A percentile compares a stretch with the other conserved stretches of the same genome.
phyloP scores from a whole-genome alignment of 768 basidiomycete genomes.

The Lactifluus subvellereus region DNA sequence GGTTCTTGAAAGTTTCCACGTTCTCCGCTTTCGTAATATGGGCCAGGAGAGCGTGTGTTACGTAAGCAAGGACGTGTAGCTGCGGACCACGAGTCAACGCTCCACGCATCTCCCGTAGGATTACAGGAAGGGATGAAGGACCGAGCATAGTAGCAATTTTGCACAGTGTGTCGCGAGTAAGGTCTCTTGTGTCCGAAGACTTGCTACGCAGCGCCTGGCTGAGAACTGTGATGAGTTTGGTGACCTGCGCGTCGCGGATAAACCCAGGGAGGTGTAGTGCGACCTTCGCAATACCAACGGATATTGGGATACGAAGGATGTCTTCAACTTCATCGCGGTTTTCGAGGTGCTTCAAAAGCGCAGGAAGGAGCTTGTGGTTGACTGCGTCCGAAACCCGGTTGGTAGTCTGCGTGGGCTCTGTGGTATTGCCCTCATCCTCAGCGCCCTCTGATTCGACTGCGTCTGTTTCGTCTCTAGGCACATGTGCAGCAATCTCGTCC shows the following conservation, averaged over 20 bases:
- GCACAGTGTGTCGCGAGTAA: conserved; percentile 75
- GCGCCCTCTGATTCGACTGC: conserved; percentile 27
- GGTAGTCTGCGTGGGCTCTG: conserved; percentile 20
- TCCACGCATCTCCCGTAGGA: conserved; percentile 75
- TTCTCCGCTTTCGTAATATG: conserved; percentile 65
- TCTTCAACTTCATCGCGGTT: conserved; percentile 80
- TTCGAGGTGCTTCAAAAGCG: conserved; percentile 73
- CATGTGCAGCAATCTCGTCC: conserved; percentile 46
- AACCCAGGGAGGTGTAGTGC: conserved; percentile 70
- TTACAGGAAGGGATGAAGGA: conserved; percentile 61
- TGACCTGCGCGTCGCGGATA: conserved; percentile 60
- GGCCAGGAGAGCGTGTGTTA: conserved; percentile 74
- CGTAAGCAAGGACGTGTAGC: conserved; percentile 84
- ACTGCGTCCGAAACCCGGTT: conserved; percentile 66
- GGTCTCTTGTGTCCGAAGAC: conserved; percentile 88
- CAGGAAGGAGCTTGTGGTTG: conserved; percentile 68
- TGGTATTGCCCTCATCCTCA: conserved; percentile 28
- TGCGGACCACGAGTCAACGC: conserved; percentile 90
- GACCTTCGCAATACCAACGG: conserved; percentile 81
- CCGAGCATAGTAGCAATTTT: conserved; percentile 73
- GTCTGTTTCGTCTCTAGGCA: conserved; percentile 28
- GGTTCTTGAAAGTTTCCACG: conserved; percentile 46
- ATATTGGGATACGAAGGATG: conserved; percentile 78
- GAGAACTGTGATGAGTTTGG: conserved; percentile 73
- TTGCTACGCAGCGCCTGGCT: conserved; percentile 89